Evolutionary conservation across 148 eudicot genomes (phyloP), one percentile per base, ranked within the genome.

Genomic region (Camellia granthamiana): DNA sequence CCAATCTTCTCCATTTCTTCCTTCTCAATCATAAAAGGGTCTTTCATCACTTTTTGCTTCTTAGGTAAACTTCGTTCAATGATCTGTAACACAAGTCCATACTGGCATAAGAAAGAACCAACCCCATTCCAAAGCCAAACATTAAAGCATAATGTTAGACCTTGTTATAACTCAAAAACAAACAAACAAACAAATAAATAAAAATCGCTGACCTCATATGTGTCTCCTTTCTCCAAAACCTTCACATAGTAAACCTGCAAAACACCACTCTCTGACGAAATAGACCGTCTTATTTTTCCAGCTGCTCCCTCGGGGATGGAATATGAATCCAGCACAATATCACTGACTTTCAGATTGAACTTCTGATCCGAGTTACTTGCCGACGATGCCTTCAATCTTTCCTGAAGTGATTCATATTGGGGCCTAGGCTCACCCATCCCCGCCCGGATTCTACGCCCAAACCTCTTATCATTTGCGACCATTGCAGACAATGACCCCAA

Each of bases 211-310:
- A 93, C 99, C 98, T 96, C 99, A 81, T 96, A 96, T 19, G 97
- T 88, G 74, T 96, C 99, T 77, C 99, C 99, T 86, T 93, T 96
- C 85, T 96, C 99, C 88, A 96, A 86, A 64, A 96, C 95, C 87
- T 93, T 96, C 74, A 96, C 99, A 83, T 90, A 92, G 89, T 77
- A 90, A 77, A 93, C 92, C 84, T 96, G 98, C 90, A 96, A 81
- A 71, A 86, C 85, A 74, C 97, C 97, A 84, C 91, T 85, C 51
- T 96, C 99, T 11, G 95, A 86, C 89, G 92, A 83, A 52, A 96
- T 96, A 60, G 87, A 89, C 78, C 99, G 84, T 76, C 84, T 84
- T 81, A 92, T 93, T 58, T 86, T 83, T 83, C 99, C 99, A 80
- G 99, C 97, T 66, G 99, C 97, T 16, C 30, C 98, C 83, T 96